Conservation (phyloP, 202 grass and related monocot genomes). For the Setaria viridis region DNA sequence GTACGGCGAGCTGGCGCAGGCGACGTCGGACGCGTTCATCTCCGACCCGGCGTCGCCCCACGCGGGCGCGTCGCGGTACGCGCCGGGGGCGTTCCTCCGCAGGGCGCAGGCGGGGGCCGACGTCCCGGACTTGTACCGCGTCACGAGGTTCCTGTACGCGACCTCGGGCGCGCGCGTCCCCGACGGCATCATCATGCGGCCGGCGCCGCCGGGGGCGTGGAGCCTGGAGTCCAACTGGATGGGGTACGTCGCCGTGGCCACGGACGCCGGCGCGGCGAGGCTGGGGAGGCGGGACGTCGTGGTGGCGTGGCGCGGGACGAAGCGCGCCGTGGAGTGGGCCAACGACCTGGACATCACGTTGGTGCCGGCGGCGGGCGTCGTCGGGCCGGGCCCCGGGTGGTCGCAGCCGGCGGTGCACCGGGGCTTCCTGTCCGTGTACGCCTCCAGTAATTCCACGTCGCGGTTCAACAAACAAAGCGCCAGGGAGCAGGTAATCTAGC, state of each 20-base stretch:
- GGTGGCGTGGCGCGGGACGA: conserved; percentile 84
- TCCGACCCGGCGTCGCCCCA: conserved; percentile 58
- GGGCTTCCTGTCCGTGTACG: conserved; percentile 79
- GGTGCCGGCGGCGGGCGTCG: conserved; percentile 57
- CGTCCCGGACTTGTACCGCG: conserved; percentile 52
- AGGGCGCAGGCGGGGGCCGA: conserved; percentile 40
- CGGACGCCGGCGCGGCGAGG: conserved; percentile 49
- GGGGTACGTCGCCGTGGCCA: conserved; percentile 82
- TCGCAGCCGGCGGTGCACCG: conserved; percentile 65
- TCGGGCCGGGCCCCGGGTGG: conserved; percentile 36
- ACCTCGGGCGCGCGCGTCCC: conserved; percentile 54
- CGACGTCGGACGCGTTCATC: conserved; percentile 77
- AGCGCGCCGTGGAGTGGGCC: conserved; percentile 71
- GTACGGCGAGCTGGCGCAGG: conserved; percentile 83
- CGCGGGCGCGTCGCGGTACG: conserved; percentile 66
- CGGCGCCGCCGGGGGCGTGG: conserved; percentile 39
- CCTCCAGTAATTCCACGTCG: conserved; percentile 64
- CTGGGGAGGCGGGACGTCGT: conserved; percentile 78
- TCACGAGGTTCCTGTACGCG: conserved; percentile 74
- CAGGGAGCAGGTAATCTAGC: conserved; percentile 66
- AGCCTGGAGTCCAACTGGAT: conserved; percentile 78
- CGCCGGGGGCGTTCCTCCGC: conserved; percentile 51
- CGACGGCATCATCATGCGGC: conserved; percentile 47
- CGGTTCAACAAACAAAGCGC: conserved; percentile 82
- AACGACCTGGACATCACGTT: conserved; percentile 68